Base-by-base conservation (phyloP, 2,329 filamentous ascomycete species). In the Graphilbum sp. region DNA sequence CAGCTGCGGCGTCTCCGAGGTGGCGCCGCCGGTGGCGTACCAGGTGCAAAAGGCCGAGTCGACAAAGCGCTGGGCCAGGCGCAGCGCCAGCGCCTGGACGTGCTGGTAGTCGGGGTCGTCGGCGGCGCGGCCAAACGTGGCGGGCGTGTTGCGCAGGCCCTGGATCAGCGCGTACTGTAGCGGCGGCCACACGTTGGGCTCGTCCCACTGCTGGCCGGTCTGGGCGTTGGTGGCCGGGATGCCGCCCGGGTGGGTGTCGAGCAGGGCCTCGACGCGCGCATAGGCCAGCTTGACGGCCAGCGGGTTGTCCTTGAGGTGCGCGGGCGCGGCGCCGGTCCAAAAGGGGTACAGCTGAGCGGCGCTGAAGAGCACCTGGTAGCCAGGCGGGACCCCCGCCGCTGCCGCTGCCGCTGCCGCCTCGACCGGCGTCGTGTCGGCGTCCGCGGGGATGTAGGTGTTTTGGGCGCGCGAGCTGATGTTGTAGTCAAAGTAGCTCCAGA, bases 41-140 rank as follows among this genome's bases (percentile, higher is more conserved):
- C 75, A 80, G 0, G 75, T 79, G 58, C 76, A 81, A 50, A 79
- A 80, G 1, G 75, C 64, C 16, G 69, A 75, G 52, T 79, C 75
- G 29, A 79, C 57, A 46, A 79, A 80, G 29, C 75, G 67, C 56
- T 80, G 76, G 2, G 64, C 75, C 6, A 81, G 58, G 4, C 59
- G 53, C 3, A 77, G 59, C 0, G 75, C 70, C 2, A 79, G 59
- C 9, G 61, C 54, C 44, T 72, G 70, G 2, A 72, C 61, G 41
- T 61, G 61, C 21, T 61, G 44, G 49, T 72, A 77, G 10, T 66
- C 62, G 0, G 67, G 62, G 41, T 75, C 69, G 3, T n/a, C n/a
- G n/a, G n/a, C n/a, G n/a, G 65, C 56, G 18, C 56, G 49, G 19
- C 65, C 65, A 45, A 70, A 69, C 0, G 71, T 71, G 0, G 71